These are phyloP conservation scores for Ascochyta viciae-villosae DNA, from an alignment of 2,329 filamentous ascomycete species.

Conservation along the genomic window DNA sequence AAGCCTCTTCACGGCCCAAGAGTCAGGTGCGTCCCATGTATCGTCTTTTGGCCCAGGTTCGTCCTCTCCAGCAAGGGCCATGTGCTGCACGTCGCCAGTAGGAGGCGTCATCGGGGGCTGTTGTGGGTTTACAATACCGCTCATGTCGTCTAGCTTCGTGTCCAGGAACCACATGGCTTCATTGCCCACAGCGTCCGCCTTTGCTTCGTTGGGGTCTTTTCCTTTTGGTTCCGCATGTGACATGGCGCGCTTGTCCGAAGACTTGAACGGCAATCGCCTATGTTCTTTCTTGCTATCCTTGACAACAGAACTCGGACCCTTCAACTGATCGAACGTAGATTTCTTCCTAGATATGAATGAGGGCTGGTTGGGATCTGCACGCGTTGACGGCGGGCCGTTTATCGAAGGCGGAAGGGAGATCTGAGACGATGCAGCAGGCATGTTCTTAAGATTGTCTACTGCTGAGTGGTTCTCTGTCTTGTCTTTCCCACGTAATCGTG, in stretches of 20 bases:
- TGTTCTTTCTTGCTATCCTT: constrained; percentile 42
- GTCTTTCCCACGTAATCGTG: constrained; percentile 60
- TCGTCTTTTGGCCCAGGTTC: constrained; percentile 45
- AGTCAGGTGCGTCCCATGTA: constrained; percentile 89
- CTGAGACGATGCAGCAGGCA: constrained; percentile 47
- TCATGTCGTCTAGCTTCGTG: constrained; percentile 88
- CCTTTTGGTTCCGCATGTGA: constrained; percentile 34
- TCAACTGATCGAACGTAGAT: constrained; percentile 25
- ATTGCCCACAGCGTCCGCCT: constrained; percentile 55
- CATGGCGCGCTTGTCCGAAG: constrained; percentile 41
- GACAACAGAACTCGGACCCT: constrained; percentile 26
- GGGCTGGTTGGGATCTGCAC: constrained; percentile 40
- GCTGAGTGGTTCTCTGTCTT: constrained; percentile 53
- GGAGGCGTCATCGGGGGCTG: constrained; percentile 76
- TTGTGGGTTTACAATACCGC: constrained; percentile 75
- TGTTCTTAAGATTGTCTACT: constrained; percentile 49
- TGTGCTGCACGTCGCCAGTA: constrained; percentile 50
- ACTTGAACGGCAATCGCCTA: constrained; percentile 61
- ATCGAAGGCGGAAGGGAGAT: constrained; percentile 49
- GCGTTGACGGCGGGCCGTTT: constrained; percentile 34
- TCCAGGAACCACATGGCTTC: constrained; percentile 78
- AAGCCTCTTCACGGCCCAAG: constrained; percentile 85
- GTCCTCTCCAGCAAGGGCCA: constrained; percentile 50
- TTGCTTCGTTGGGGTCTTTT: constrained; percentile 56
- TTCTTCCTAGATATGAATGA: constrained; percentile 37